These are phyloP conservation scores for Elongisporangium undulatum DNA, from an alignment of 352 stramenopile genomes.

Conservation along the genomic window DNA sequence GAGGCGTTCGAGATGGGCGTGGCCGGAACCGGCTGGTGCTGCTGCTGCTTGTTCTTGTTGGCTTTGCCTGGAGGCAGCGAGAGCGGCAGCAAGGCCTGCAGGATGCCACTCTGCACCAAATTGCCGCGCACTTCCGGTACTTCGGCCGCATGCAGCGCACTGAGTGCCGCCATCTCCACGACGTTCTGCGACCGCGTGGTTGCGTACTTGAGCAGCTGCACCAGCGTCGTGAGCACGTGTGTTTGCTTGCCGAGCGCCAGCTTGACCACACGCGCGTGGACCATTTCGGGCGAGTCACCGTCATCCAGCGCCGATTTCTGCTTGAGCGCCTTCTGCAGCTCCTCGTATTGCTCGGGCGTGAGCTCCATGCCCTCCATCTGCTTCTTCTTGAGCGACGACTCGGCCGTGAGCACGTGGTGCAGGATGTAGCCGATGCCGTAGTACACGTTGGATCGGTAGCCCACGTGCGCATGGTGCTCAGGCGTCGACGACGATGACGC, in stretches of 20 bases:
- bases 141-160: slow-evolving; percentile 65
- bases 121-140: slow-evolving; percentile 60
- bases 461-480: slow-evolving; percentile 30
- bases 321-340: slow-evolving; percentile 93
- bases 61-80: slow-evolving; percentile 28
- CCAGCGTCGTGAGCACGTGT: slow-evolving; percentile 64
- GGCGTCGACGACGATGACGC: slow-evolving; percentile 15
- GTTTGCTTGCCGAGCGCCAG: slow-evolving; percentile 28
- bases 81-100: slow-evolving; percentile 69
- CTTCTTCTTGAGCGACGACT: slow-evolving; percentile 93
- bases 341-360: slow-evolving; percentile 96
- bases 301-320: slow-evolving; percentile 93
- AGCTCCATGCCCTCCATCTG: slow-evolving; percentile 96
- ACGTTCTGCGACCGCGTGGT: slow-evolving; percentile 75
- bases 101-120: slow-evolving; percentile 74
- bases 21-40: slow-evolving; percentile 20
- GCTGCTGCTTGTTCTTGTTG: slow-evolving; percentile 41
- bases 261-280: slow-evolving; percentile 53
- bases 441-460: slow-evolving; percentile 81
- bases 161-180: slow-evolving; percentile 68
- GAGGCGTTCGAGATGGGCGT: slow-evolving; percentile 88
- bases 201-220: slow-evolving; percentile 75
- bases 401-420: slow-evolving; percentile 90
- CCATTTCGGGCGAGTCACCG: slow-evolving; percentile 79
- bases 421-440: slow-evolving; percentile 95